Evolutionary conservation across 805 yeast genomes (phyloP).

Genomic region (Myxozyma kluyveri): DNA sequence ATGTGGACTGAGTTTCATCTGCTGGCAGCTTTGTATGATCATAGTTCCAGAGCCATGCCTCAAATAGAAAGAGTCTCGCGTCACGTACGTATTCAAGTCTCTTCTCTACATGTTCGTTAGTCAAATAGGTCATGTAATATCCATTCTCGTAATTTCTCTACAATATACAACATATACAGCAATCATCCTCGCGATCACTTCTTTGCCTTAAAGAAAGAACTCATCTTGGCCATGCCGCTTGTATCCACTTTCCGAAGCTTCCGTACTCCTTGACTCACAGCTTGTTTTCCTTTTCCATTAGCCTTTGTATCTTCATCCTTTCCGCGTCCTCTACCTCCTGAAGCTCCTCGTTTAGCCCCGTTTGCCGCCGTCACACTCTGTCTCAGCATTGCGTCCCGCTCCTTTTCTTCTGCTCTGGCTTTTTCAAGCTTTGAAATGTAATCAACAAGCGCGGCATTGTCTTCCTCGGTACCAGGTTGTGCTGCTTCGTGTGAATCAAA

Average conservation of each 20-base stretch:
- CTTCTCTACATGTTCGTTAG: too few species aligned
- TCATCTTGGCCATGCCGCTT: constrained; percentile 34
- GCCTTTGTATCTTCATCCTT: constrained; percentile 12
- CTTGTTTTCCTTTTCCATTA: constrained; percentile 4
- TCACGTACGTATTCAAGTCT: too few species aligned
- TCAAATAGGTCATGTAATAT: too few species aligned
- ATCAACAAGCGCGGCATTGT: constrained; percentile 31
- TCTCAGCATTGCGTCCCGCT: constrained; percentile 23
- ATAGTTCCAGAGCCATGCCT: too few species aligned
- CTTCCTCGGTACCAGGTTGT: constrained; percentile 4
- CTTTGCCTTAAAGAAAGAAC: constrained; percentile 38
- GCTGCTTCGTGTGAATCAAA: background rate
- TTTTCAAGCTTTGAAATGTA: constrained; percentile 25
- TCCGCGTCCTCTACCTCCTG: constrained; percentile 14
- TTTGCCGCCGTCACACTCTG: constrained; percentile 7
- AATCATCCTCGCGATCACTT: too few species aligned
- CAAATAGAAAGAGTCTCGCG: too few species aligned
- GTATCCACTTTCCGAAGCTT: constrained; percentile 28
- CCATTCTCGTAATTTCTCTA: too few species aligned
- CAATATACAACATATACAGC: too few species aligned
- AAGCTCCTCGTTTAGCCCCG: constrained; percentile 18
- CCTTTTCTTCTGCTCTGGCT: constrained; percentile 26
- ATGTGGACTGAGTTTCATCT: too few species aligned
- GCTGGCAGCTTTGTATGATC: too few species aligned
- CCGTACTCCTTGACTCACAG: constrained; percentile 20